Base-by-base conservation (phyloP, 495 filamentous ascomycete species). In the Penicillium ucsense region DNA sequence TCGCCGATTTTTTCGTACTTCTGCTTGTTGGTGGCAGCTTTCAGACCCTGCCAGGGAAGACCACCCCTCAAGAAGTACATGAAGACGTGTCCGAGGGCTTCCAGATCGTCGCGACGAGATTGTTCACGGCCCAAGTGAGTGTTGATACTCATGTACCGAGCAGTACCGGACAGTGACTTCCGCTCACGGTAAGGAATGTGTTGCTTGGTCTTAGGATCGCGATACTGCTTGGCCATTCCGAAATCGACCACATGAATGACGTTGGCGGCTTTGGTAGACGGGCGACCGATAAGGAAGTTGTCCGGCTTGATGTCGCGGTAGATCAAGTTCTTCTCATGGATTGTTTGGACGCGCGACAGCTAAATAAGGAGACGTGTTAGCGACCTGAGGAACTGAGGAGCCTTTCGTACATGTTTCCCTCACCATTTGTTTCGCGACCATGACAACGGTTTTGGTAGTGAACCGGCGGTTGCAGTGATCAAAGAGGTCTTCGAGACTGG, bases 1-100 rank as follows among this genome's bases (percentile, higher is more conserved):
- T 99, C 94, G 31, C 92, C 92, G 67, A 99, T 99, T 75, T 97
- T 97, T 71, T 99, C 92, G 56, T 99, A 99, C 72, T 99, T 99
- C 63, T 99, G 92, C 79, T 99, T 99, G 75, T 99, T 99, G 49
- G 92, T 99, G 11, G 94, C 94, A 64, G 92, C 92, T 74, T 97
- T 97, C 59, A 99, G 73, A 43, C 92, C 92, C 71, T 99, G 92
- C 92, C 92, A 99, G 12, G 92, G 92, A 49, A 99, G 76, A 45
- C 94, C 94, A 48, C 92, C 92, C 41, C 94, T 76, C 52, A 99
- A 73, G 73, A 99, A 99, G 73, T 99, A 99, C 86, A 99, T 91
- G 74, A 99, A 99, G 29, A 99, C 92, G 61, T 99, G 92, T 11
- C 92, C 92, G 12, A 99, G 68, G 0, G 92, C 92, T 65, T 99